Percentiles rank a stretch among this genome's conserved stretches.
Evolutionary conservation across 2,329 filamentous ascomycete species (phyloP).

Genomic region (Epichloe hybrida): DNA sequence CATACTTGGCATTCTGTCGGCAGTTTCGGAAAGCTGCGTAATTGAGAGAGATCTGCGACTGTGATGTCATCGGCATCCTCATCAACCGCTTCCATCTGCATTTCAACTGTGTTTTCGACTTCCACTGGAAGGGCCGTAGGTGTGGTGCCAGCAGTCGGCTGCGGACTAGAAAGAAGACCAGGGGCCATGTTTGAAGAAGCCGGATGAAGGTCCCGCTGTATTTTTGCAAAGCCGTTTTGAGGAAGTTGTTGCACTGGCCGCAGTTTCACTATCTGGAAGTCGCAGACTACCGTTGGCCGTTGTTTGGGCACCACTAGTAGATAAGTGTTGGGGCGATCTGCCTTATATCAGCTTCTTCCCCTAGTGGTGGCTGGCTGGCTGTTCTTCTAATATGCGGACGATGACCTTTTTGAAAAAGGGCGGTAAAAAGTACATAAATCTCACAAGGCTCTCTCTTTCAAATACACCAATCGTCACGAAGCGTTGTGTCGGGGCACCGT

Average conservation of each 20-base stretch:
- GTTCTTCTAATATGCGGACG: not conserved
- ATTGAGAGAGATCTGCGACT: constrained; percentile 33
- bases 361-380: not conserved
- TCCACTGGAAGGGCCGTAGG: constrained; percentile 1
- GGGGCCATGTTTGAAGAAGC: constrained; percentile 3
- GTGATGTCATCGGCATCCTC: constrained; percentile 19
- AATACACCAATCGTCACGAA: not conserved
- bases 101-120: constrained; percentile 7
- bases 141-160: not conserved
- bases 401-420: not conserved
- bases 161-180: constrained; percentile 4
- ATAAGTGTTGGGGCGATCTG: not conserved
- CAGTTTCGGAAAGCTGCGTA: constrained; percentile 34
- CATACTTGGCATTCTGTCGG: constrained; percentile 33
- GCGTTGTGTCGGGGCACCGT: not conserved
- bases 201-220: not conserved
- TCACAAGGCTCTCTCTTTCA: not conserved
- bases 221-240: not conserved
- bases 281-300: not conserved
- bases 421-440: not conserved
- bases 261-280: not conserved
- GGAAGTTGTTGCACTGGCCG: not conserved
- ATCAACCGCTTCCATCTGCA: constrained; percentile 9
- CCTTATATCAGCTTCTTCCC: not conserved
- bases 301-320: not conserved